These are phyloP conservation scores for Colletotrichum sojae DNA, from an alignment of 2,329 filamentous ascomycete genomes.

Conservation along the genomic window DNA sequence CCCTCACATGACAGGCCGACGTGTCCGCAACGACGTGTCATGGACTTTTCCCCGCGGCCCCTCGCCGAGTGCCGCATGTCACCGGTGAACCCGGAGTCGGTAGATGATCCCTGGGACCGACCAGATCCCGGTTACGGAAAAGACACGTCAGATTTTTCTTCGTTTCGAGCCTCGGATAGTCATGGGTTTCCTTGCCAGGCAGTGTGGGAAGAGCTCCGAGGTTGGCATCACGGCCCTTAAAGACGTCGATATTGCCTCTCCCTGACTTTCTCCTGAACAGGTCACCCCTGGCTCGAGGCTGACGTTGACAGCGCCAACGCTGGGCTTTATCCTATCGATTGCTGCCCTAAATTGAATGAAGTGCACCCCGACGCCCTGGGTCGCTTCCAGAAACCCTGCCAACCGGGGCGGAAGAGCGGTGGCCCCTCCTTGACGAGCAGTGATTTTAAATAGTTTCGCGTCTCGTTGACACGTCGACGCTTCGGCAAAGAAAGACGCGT, in stretches of 20 bases:
- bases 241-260: constrained; percentile 20
- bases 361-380: constrained; percentile 9
- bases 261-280: constrained; percentile 14
- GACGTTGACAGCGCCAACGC: constrained; percentile 15
- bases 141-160: constrained; percentile 31
- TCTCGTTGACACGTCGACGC: constrained; percentile 21
- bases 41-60: neutral
- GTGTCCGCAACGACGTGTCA: neutral
- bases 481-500: constrained; percentile 20
- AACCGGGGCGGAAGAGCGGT: constrained; percentile 19
- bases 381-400: constrained; percentile 11
- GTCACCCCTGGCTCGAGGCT: constrained; percentile 15
- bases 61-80: neutral
- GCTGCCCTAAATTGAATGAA: neutral
- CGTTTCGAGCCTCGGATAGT: constrained; percentile 2
- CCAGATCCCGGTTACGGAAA: constrained; percentile 15
- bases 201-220: neutral
- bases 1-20: neutral
- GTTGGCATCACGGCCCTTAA: constrained; percentile 6
- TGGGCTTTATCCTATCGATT: constrained; percentile 2
- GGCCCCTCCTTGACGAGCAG: constrained; percentile 27
- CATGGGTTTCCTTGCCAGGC: constrained; percentile 32
- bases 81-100: constrained; percentile 17
- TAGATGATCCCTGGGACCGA: constrained; percentile 5
- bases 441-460: constrained; percentile 24